These are phyloP conservation scores for Oryza meyeriana DNA, from an alignment of 176 grass and related monocot genomes.

Conservation along the genomic window DNA sequence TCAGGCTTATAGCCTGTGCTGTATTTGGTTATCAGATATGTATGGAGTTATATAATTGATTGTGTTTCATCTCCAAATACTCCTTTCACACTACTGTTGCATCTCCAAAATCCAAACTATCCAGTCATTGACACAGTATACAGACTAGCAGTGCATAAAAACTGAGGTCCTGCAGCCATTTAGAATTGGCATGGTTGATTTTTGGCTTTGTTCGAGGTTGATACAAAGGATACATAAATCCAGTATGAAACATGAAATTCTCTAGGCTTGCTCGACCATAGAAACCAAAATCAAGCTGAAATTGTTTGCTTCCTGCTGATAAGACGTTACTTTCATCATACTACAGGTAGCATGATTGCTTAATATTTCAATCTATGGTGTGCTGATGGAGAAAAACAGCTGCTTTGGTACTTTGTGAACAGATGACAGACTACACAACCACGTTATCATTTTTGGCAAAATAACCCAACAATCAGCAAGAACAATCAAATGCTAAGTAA, in stretches of 20 bases:
- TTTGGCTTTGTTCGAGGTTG: neutral
- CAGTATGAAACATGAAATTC: neutral
- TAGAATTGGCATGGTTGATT: neutral
- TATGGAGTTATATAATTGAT: neutral
- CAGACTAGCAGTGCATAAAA: neutral
- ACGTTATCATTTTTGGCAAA: neutral
- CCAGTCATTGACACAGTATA: neutral
- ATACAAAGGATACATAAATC: neutral
- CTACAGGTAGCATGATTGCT: neutral
- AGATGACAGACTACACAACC: neutral
- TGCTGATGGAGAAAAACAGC: neutral
- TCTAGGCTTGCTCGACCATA: neutral
- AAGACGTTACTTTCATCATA: neutral
- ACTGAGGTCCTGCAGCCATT: neutral
- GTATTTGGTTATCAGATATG: neutral
- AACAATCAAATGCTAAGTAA: neutral
- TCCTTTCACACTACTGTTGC: neutral
- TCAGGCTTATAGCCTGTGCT: neutral
- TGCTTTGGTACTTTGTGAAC: neutral
- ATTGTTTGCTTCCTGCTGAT: neutral
- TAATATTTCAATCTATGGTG: neutral
- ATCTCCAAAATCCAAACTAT: neutral
- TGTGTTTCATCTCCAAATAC: neutral
- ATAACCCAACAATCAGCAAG: neutral
- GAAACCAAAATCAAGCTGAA: constrained; percentile 14